Evolutionary conservation across 495 filamentous ascomycete species (phyloP).

Genomic region (Podospora pseudopauciseta): DNA sequence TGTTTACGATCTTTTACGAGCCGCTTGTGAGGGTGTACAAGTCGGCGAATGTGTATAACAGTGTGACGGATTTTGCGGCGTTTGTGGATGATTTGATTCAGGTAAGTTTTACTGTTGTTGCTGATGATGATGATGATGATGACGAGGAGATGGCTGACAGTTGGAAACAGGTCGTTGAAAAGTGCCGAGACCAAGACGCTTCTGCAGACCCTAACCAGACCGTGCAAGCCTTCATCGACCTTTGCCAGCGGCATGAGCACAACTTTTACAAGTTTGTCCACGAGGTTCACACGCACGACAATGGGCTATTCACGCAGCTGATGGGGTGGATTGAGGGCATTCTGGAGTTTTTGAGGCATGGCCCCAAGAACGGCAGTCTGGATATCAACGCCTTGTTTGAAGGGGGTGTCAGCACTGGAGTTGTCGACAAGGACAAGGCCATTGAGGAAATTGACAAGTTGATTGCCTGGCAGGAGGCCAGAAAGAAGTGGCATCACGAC

Average conservation of each 20-base stretch:
- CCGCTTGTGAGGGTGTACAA: slow-evolving; percentile 96
- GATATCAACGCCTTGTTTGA: slow-evolving; percentile 93
- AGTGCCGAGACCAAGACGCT: slow-evolving; percentile 85
- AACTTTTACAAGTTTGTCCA: slow-evolving; percentile 99
- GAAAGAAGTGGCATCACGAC: slow-evolving; percentile 95
- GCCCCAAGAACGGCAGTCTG: slow-evolving; percentile 70
- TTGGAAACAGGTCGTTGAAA: slow-evolving; percentile 63
- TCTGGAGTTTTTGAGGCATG: slow-evolving; percentile 84
- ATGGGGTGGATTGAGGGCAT: slow-evolving; percentile 99
- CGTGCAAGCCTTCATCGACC: slow-evolving; percentile 96
- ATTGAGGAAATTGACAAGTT: slow-evolving; percentile 79
- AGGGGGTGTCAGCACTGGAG: slow-evolving; percentile 62
- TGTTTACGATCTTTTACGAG: slow-evolving; percentile 99
- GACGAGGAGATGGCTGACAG: slow-evolving; percentile 9
- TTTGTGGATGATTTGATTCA: slow-evolving; percentile 90
- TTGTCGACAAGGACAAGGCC: slow-evolving; percentile 65
- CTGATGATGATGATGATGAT: too few species aligned
- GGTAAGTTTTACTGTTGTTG: slow-evolving; percentile 29
- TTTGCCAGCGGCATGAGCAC: slow-evolving; percentile 89
- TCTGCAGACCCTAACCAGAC: slow-evolving; percentile 96
- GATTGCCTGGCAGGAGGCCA: slow-evolving; percentile 87
- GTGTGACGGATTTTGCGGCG: slow-evolving; percentile 88
- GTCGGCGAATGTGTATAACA: slow-evolving; percentile 95
- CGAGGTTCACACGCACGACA: slow-evolving; percentile 96
- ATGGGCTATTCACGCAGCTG: slow-evolving; percentile 89